Base-by-base conservation (phyloP, 2,329 filamentous ascomycete species). In the Chrysosporium queenslandicum region DNA sequence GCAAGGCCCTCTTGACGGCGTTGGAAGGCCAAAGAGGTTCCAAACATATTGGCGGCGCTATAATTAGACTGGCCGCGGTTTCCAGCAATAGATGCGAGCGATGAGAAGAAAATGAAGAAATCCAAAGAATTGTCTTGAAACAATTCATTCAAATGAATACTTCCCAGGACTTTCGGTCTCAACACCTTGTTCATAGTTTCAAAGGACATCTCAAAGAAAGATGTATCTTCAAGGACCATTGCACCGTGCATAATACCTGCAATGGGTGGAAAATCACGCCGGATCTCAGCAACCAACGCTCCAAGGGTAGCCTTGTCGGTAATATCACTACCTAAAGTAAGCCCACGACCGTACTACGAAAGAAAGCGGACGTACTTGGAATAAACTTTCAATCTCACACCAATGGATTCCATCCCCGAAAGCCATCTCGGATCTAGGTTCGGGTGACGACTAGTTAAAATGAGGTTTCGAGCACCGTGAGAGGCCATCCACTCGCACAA, bases 21-120 rank as follows among this genome's bases (percentile, higher is more conserved):
- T 23, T 55, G 32, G 12, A 23, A 16, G 9, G 41, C 53, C 0
- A 78, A 58, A 1, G 57, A 57, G 6, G 56, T 58, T 66, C 77
- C 70, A 61, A 67, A 78, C 2, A 56, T 55, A 55, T 76, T 76
- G 2, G 69, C 74, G 0, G 72, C 71, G 0, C 63, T 59, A 53
- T 79, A 64, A 18, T 41, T 46, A 14, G 61, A 56, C 46, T 73
- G 70, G 2, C 69, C 70, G 1, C 52, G 43, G 41, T 67, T 69
- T 0, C 71, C 71, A 52, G 59, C 53, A 29, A 58, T 56, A 4
- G 47, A 49, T 2, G 53, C 53, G 3, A 57, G 52, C 3, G 61
- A 60, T 2, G 55, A 53, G 50, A 58, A 54, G 14, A 62, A 27
- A 23, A 63, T 41, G 34, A 61, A 63, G 29, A 40, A 56, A 14